Conservation (phyloP, 495 filamentous ascomycete genomes). For the Penicillium paxilli region DNA sequence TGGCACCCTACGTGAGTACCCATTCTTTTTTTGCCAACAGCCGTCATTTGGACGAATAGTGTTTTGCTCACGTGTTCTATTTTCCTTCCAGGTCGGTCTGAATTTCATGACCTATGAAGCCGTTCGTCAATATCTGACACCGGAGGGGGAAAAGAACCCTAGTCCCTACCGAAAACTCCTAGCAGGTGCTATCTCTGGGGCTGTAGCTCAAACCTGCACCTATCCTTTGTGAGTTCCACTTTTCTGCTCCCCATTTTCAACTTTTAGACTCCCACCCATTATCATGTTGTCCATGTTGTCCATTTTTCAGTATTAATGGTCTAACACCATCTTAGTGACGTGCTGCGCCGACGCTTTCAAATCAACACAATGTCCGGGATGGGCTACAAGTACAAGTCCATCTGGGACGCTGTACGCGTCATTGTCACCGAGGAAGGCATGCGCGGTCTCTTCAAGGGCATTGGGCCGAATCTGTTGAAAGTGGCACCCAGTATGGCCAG, state of each 20-base stretch:
- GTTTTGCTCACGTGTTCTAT: neutral
- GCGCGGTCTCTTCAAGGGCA: slow-evolving; percentile 84
- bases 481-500: slow-evolving; percentile 98
- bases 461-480: slow-evolving; percentile 91
- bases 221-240: slow-evolving; percentile 84
- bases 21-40: slow-evolving; percentile 5
- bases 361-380: slow-evolving; percentile 99
- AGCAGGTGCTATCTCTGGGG: slow-evolving; percentile 91
- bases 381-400: slow-evolving; percentile 89
- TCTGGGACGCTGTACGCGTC: slow-evolving; percentile 77
- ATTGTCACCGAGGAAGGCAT: slow-evolving; percentile 80
- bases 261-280: too few species aligned
- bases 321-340: slow-evolving; percentile 61
- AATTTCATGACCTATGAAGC: slow-evolving; percentile 99
- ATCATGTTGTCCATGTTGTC: too few species aligned
- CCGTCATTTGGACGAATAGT: neutral
- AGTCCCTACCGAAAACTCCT: slow-evolving; percentile 74
- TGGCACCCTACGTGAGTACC: slow-evolving; percentile 84
- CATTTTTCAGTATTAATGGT: too few species aligned
- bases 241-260: too few species aligned
- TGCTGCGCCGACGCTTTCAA: slow-evolving; percentile 92
- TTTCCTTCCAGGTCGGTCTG: slow-evolving; percentile 74
- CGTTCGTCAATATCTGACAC: slow-evolving; percentile 79
- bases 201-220: slow-evolving; percentile 94
- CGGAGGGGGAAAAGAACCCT: slow-evolving; percentile 85